phyloP scores from a whole-genome alignment of 2,329 filamentous ascomycete genomes.

The Aphanocladium album region DNA sequence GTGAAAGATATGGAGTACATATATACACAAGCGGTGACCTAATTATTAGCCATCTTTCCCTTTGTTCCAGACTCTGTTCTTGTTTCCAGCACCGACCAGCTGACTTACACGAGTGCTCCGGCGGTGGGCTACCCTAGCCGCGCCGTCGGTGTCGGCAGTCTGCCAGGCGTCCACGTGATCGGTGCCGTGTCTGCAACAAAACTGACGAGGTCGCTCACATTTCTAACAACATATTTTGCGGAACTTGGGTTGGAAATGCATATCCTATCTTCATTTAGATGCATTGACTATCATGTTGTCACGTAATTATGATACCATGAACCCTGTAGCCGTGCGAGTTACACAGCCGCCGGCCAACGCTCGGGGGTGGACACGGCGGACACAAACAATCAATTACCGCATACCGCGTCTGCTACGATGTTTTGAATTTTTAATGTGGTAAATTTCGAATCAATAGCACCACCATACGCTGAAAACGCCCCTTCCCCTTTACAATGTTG shows the following conservation, averaged over 20 bases:
- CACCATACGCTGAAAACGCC: too few relatives aligned
- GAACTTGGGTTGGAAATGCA: neutral
- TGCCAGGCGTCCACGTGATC: slow-evolving; percentile 12
- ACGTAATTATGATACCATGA: neutral
- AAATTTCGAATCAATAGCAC: too few relatives aligned
- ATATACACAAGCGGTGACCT: neutral
- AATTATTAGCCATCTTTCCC: neutral
- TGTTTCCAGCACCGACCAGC: slow-evolving; percentile 3
- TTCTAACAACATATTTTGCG: neutral
- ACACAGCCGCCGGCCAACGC: too few relatives aligned
- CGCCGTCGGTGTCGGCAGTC: slow-evolving; percentile 11
- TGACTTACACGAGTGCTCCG: slow-evolving; percentile 11
- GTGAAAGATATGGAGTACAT: neutral
- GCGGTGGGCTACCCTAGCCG: slow-evolving; percentile 3
- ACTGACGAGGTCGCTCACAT: neutral
- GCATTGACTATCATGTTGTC: neutral
- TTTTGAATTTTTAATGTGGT: too few relatives aligned
- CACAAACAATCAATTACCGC: too few relatives aligned
- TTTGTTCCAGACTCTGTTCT: neutral
- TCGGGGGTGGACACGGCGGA: too few relatives aligned
- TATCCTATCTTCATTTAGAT: neutral
- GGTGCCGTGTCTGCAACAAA: neutral
- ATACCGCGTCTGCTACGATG: too few relatives aligned
- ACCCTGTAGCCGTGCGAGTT: too few relatives aligned
- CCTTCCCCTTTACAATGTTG: too few relatives aligned